A percentile compares a stretch with the other conserved stretches of the same genome.
These are phyloP conservation scores for Phylloporus scabripes DNA, from an alignment of 768 basidiomycete species.

Conservation along the genomic window DNA sequence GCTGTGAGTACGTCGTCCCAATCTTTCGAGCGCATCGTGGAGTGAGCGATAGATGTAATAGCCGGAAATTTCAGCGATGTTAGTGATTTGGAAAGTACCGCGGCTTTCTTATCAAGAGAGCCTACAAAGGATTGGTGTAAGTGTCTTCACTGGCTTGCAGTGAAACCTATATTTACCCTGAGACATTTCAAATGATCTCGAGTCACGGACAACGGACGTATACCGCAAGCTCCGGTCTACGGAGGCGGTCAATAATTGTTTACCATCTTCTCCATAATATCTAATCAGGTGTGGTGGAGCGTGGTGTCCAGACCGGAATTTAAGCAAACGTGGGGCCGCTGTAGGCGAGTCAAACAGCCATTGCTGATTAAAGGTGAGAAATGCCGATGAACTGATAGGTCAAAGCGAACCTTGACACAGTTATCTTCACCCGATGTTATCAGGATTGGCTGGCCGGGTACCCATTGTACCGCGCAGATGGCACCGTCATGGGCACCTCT, in stretches of 20 bases:
- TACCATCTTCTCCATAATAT: conserved; percentile 97
- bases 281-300: conserved; percentile 87
- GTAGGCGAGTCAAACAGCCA: conserved; percentile 95
- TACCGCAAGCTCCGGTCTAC: conserved; percentile 84
- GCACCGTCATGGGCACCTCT: conserved; percentile 86
- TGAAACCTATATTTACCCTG: conserved; percentile 59
- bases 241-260: conserved; percentile 85
- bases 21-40: conserved; percentile 78
- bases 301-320: conserved; percentile 90
- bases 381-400: background rate
- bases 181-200: conserved; percentile 88
- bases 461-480: conserved; percentile 82
- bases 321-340: conserved; percentile 78
- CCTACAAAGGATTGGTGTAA: conserved; percentile 42
- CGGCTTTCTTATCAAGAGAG: conserved; percentile 77
- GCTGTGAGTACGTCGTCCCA: conserved; percentile 98
- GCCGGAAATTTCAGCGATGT: conserved; percentile 81
- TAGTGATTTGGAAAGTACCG: conserved; percentile 68
- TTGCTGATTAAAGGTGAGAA: conserved; percentile 55
- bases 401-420: conserved; percentile 71
- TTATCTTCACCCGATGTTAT: conserved; percentile 92
- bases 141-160: background rate
- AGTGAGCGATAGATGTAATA: conserved; percentile 72
- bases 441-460: conserved; percentile 87
- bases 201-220: conserved; percentile 92